These are phyloP conservation scores for Boletus sp. DNA, from an alignment of 768 basidiomycete species.

Conservation along the genomic window DNA sequence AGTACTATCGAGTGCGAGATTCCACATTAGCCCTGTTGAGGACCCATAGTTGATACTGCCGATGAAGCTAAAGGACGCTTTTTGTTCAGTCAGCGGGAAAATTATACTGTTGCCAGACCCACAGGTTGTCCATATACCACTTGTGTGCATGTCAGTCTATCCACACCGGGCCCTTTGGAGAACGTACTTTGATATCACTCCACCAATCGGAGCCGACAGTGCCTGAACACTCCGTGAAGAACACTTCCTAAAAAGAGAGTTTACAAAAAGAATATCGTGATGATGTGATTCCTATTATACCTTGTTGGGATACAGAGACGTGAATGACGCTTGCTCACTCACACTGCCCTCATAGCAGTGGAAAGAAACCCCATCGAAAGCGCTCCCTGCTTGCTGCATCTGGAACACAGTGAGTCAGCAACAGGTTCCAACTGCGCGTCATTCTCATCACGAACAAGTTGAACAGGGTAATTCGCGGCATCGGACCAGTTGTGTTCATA, in stretches of 20 bases:
- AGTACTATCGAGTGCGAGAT: slow-evolving; percentile 59
- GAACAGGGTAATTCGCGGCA: slow-evolving; percentile 59
- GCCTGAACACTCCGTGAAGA: slow-evolving; percentile 63
- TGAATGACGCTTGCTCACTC: slow-evolving; percentile 52
- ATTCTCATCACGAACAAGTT: slow-evolving; percentile 38
- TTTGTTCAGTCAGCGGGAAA: slow-evolving; percentile 25
- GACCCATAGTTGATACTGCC: slow-evolving; percentile 34
- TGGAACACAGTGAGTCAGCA: slow-evolving; percentile 14
- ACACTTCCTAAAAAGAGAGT: slow-evolving; percentile 31
- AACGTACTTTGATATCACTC: slow-evolving; percentile 66
- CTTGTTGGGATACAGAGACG: slow-evolving; percentile 53
- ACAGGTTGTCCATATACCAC: slow-evolving; percentile 75
- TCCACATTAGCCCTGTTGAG: slow-evolving; percentile 66
- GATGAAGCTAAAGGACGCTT: slow-evolving; percentile 32
- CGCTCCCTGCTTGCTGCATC: slow-evolving; percentile 54
- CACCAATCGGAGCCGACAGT: slow-evolving; percentile 72
- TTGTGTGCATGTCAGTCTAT: slow-evolving; percentile 23
- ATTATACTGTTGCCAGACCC: slow-evolving; percentile 13
- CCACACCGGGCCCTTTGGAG: background rate
- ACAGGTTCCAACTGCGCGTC: background rate
- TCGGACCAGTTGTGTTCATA: slow-evolving; percentile 75
- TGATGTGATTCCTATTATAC: slow-evolving; percentile 12
- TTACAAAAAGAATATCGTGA: background rate
- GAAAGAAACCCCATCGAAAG: slow-evolving; percentile 65
- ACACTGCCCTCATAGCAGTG: slow-evolving; percentile 67